Evolutionary conservation across 805 yeast species (phyloP).

Genomic region (Saturnispora sanitii): DNA sequence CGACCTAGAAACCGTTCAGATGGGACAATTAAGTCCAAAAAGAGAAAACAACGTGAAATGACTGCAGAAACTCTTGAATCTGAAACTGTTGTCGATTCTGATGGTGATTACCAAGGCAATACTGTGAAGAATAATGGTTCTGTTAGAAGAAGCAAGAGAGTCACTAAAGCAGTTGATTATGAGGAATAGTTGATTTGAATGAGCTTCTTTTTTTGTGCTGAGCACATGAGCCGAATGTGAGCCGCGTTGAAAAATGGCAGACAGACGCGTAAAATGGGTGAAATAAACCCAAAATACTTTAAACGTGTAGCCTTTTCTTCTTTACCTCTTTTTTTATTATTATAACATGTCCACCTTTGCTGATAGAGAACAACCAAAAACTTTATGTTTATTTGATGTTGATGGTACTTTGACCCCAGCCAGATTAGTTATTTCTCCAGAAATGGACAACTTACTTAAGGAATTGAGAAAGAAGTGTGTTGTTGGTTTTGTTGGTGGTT

Average conservation of each 20-base stretch:
- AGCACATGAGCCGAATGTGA: slow-evolving; percentile 1
- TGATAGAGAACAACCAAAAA: slow-evolving; percentile 72
- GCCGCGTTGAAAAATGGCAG: slow-evolving; percentile 4
- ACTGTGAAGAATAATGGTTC: neutral
- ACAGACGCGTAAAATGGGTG: neutral
- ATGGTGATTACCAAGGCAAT: slow-evolving; percentile 3
- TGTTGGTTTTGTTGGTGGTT: slow-evolving; percentile 97
- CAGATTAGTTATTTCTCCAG: slow-evolving; percentile 59
- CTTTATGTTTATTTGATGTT: slow-evolving; percentile 89
- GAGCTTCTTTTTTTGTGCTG: neutral
- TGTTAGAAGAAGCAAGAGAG: slow-evolving; percentile 1
- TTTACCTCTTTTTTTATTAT: neutral
- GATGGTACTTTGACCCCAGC: slow-evolving; percentile 99
- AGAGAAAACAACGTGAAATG: neutral
- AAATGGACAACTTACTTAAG: slow-evolving; percentile 60
- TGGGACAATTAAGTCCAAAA: neutral
- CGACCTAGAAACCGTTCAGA: neutral
- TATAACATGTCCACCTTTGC: slow-evolving; percentile 36
- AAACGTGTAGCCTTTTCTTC: neutral
- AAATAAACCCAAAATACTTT: neutral
- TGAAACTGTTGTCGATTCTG: slow-evolving; percentile 5
- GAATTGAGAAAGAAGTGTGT: slow-evolving; percentile 85
- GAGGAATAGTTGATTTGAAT: neutral
- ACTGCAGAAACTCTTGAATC: neutral
- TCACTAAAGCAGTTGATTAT: neutral